Evolutionary conservation across 2,329 filamentous ascomycete genomes (phyloP), one percentile per base, ranked within the genome.

Genomic region (Talaromyces sp.): DNA sequence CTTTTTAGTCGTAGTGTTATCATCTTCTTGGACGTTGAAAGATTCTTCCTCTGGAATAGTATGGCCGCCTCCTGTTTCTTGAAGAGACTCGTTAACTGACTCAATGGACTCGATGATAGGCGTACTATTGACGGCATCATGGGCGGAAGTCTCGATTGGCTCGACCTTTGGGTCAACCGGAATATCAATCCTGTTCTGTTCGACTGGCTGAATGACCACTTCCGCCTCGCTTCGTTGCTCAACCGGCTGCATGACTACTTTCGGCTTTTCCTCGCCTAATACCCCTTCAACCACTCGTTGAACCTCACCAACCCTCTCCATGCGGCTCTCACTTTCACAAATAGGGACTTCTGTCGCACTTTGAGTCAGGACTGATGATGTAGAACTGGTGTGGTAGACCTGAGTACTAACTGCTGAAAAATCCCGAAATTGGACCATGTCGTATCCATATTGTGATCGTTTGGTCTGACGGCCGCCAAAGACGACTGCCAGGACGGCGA

Each of bases 401-500:
- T 63, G 64, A 66, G 64, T 66, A 66, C 64, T 66, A 66, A 66
- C 64, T 66, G 60, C 64, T 66, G 64, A 43, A 31, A 63, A 63
- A 59, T 66, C 43, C 47, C 54, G 31, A 45, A 63, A 59, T 3
- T 51, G 51, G 45, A 47, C 34, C 38, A 58, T 15, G 17, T 66
- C 59, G 54, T 61, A 59, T 31, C 31, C 47, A 43, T 49, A 40
- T 17, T 22, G 43, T 5, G 60, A 36, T 31, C 54, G 34, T 34
- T 29, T 63, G 13, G 31, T 27, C 13, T n/a, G 7, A n/a, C 61
- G 61, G 22, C 53, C 54, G 31, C 53, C 47, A 15, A 63, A 66
- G 15, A 54, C 7, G n/a, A 66, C 45, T 40, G 59, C 54, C 1
- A 83, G 66, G 15, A 78, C 65, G 51, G 77, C 78, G 3, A 87